Evolutionary conservation across 2,329 filamentous ascomycete species (phyloP).

Genomic region (Graphilbum ipis-grandicollis): DNA sequence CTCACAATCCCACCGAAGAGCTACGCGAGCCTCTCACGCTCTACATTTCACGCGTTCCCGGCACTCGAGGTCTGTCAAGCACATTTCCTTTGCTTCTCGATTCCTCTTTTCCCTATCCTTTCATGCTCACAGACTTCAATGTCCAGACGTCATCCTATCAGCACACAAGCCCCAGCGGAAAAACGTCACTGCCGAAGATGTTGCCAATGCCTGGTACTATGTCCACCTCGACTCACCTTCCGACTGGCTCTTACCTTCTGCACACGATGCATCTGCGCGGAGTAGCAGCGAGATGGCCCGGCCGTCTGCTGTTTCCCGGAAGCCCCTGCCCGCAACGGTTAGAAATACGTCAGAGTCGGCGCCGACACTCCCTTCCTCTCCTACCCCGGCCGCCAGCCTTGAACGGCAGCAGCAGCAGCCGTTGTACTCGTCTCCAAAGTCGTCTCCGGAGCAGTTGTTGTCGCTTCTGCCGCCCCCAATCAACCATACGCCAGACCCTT

Average conservation of each 20-base stretch:
- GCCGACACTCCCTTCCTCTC: background rate
- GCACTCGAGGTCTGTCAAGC: slow-evolving; percentile 51
- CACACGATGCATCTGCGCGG: slow-evolving; percentile 6
- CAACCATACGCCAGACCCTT: background rate
- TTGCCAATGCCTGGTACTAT: slow-evolving; percentile 80
- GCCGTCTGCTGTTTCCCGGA: slow-evolving; percentile 26
- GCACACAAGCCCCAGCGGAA: slow-evolving; percentile 78
- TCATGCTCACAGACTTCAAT: background rate
- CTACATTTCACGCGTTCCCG: slow-evolving; percentile 87
- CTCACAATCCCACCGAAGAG: slow-evolving; percentile 54
- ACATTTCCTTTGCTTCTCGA: too few species aligned
- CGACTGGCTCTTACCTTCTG: slow-evolving; percentile 26
- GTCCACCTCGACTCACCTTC: slow-evolving; percentile 58
- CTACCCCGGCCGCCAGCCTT: background rate
- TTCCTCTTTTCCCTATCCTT: too few species aligned
- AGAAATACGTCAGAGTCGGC: slow-evolving; percentile 4
- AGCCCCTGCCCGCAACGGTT: slow-evolving; percentile 27
- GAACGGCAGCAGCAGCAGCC: too few species aligned
- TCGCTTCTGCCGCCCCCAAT: background rate
- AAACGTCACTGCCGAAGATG: slow-evolving; percentile 74
- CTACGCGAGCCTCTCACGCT: slow-evolving; percentile 57
- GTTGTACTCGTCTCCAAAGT: too few species aligned
- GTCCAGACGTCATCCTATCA: slow-evolving; percentile 73
- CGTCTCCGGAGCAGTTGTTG: too few species aligned
- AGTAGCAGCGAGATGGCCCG: background rate